Evolutionary conservation across 768 basidiomycete genomes (phyloP).

Genomic region (Gloeostereum incarnatum): DNA sequence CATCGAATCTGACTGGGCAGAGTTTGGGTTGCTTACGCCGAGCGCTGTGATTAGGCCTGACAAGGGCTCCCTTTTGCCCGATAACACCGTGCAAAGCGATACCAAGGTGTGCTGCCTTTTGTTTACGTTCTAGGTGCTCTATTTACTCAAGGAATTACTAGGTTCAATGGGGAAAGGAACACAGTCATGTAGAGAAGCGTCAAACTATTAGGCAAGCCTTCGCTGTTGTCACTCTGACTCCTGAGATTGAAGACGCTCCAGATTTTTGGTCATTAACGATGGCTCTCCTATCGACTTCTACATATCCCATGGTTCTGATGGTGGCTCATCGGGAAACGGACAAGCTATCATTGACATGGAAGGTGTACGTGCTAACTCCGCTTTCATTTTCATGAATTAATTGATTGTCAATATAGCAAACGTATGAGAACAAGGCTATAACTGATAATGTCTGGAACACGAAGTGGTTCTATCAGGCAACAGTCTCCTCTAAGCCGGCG

Average conservation of each 20-base stretch:
- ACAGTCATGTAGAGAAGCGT: constrained; percentile 1
- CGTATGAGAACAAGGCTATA: background rate
- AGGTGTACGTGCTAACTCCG: background rate
- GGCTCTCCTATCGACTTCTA: background rate
- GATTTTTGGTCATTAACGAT: constrained; percentile 4
- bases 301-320: background rate
- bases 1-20: constrained; percentile 8
- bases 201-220: background rate
- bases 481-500: background rate
- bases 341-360: background rate
- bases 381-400: background rate
- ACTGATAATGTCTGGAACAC: background rate
- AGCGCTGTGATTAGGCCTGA: constrained; percentile 6
- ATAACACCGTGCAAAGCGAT: background rate
- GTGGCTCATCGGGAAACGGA: background rate
- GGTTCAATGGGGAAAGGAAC: constrained; percentile 7
- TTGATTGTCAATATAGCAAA: background rate
- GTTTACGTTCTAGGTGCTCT: too few relatives aligned
- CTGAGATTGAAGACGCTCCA: background rate
- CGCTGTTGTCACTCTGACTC: background rate
- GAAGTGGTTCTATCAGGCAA: background rate
- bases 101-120: constrained; percentile 3
- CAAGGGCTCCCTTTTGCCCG: background rate
- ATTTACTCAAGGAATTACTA: too few relatives aligned
- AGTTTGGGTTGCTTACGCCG: constrained; percentile 6